A percentile compares a stretch with the other conserved stretches of the same genome.
Evolutionary conservation across 805 yeast genomes (phyloP).

Genomic region (Debaryomyces castellii): DNA sequence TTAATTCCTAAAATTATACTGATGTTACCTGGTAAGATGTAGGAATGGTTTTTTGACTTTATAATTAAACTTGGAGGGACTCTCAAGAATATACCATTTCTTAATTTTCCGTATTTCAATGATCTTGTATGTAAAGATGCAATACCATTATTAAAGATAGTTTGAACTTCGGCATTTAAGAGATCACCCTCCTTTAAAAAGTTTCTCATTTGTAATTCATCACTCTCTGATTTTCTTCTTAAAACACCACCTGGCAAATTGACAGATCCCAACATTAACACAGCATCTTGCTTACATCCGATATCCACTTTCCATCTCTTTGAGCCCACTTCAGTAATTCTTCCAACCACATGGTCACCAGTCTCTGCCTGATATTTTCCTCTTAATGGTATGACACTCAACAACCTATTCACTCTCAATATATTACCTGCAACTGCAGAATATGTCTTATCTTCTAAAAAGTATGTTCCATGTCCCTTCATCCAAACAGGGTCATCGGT

Average conservation of each 20-base stretch:
- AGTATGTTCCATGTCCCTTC: conserved; percentile 97
- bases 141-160: conserved; percentile 82
- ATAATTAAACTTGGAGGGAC: conserved; percentile 84
- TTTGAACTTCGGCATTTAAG: conserved; percentile 93
- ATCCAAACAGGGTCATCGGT: conserved; percentile 96
- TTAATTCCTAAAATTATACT: conserved; percentile 90
- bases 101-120: conserved; percentile 87
- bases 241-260: conserved; percentile 96
- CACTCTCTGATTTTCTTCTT: conserved; percentile 90
- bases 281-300: conserved; percentile 92
- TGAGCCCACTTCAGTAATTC: conserved; percentile 91
- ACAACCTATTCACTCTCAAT: conserved; percentile 78
- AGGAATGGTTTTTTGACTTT: conserved; percentile 84
- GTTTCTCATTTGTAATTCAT: conserved; percentile 93
- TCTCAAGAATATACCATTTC: conserved; percentile 81
- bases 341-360: conserved; percentile 93
- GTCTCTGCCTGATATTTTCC: conserved; percentile 92
- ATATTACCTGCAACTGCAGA: conserved; percentile 93
- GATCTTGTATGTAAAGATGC: conserved; percentile 96
- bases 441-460: conserved; percentile 69
- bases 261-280: conserved; percentile 89
- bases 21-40: conserved; percentile 90
- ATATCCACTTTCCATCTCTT: conserved; percentile 96
- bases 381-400: conserved; percentile 81
- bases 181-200: conserved; percentile 95